Conservation (phyloP, 176 grass and related monocot genomes). For the Calamus simplicifolius region DNA sequence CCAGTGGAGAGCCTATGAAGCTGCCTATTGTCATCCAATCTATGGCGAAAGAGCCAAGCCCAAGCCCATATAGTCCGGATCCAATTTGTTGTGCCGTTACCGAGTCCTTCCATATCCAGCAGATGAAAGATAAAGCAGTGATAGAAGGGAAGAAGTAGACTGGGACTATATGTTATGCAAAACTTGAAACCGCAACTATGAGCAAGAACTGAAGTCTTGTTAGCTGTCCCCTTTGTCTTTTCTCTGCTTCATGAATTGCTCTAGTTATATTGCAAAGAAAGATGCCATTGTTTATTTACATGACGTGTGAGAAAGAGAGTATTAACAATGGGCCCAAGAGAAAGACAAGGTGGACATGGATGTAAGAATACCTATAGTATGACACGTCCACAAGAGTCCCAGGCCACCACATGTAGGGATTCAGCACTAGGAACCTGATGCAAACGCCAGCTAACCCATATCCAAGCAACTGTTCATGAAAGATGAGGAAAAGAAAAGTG, state of each 20-base stretch:
- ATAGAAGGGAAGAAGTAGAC: slow-evolving; percentile 69
- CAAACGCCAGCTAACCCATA: slow-evolving; percentile 24
- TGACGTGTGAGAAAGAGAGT: not conserved
- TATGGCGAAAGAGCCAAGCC: slow-evolving; percentile 58
- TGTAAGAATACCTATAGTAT: slow-evolving; percentile 42
- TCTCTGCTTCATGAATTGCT: slow-evolving; percentile 75
- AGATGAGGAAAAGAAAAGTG: no score
- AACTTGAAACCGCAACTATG: slow-evolving; percentile 41
- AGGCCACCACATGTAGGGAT: slow-evolving; percentile 96
- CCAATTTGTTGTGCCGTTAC: slow-evolving; percentile 67
- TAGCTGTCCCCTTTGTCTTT: slow-evolving; percentile 37
- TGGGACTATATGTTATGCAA: slow-evolving; percentile 71
- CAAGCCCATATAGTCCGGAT: slow-evolving; percentile 47
- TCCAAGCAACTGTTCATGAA: slow-evolving; percentile 45
- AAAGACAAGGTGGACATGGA: no score
- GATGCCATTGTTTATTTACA: not conserved
- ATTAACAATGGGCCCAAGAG: no score
- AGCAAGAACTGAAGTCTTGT: slow-evolving; percentile 77
- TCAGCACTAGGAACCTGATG: slow-evolving; percentile 39
- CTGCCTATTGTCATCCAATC: slow-evolving; percentile 54
- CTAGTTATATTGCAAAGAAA: slow-evolving; percentile 15
- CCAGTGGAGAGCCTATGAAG: slow-evolving; percentile 52
- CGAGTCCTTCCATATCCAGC: slow-evolving; percentile 48
- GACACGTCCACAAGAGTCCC: slow-evolving; percentile 65
- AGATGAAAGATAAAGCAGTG: slow-evolving; percentile 45